Percentiles rank a stretch among this genome's conserved stretches.
phyloP scores from a whole-genome alignment of 495 filamentous ascomycete genomes.

The Aspergillus olivimuriae region DNA sequence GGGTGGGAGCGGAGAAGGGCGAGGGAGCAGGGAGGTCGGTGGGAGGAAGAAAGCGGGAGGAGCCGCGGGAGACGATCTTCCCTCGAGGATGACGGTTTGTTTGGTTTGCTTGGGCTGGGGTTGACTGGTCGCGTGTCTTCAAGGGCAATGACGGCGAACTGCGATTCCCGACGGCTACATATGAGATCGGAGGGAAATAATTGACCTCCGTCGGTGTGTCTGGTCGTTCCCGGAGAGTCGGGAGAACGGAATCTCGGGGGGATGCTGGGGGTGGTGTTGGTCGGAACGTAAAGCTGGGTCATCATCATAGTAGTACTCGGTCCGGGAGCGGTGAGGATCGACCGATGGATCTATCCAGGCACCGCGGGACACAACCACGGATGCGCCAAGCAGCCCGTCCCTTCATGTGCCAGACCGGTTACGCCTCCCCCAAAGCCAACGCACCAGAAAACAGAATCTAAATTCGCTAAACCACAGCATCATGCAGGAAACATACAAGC shows the following conservation, averaged over 20 bases:
- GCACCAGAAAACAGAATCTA: no score
- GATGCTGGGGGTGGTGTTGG: no score
- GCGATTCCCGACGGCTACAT: no score
- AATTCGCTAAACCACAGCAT: no score
- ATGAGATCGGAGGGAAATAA: no score
- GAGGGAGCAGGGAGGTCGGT: constrained; percentile 17
- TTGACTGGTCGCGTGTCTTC: not conserved
- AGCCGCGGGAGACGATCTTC: not conserved
- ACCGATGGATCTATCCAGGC: not conserved
- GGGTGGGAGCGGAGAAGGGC: constrained; percentile 9
- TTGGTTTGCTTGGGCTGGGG: not conserved
- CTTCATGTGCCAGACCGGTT: no score
- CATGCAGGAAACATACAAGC: no score
- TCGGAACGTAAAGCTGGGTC: not conserved
- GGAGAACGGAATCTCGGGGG: no score
- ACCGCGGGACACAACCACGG: not conserved
- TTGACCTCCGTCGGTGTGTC: no score
- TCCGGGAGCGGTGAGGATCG: not conserved
- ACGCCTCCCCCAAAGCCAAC: not conserved
- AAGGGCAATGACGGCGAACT: not conserved
- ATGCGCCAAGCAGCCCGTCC: no score
- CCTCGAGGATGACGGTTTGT: not conserved
- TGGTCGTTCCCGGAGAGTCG: no score
- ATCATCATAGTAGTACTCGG: not conserved
- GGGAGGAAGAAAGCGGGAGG: constrained; percentile 22